Base-by-base conservation (phyloP, 1,284 basidiomycete species). In the Mycena citricolor region DNA sequence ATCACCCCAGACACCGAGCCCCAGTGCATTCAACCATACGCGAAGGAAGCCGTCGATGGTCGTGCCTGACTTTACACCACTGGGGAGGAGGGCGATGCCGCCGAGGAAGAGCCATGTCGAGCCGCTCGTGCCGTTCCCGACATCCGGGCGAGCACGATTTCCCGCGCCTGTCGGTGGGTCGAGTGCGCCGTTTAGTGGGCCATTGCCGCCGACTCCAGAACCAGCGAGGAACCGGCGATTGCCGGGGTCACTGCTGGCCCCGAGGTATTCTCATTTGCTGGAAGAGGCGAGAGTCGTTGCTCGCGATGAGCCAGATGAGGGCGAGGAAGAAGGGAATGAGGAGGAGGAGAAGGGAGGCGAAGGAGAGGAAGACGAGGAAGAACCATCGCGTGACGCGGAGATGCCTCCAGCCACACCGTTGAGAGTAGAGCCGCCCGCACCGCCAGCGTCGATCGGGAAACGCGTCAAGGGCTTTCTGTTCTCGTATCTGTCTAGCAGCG, bases 401-500 rank as follows among this genome's bases (percentile, higher is more conserved):
- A 52, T 52, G 50, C 39, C 22, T 22, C 50, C 50, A 2, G 31
- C 50, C n/a, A 52, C 50, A n/a, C 50, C 50, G n/a, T 32, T 52
- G 4, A 45, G 50, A 8, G n/a, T n/a, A n/a, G 50, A 48, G 29
- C 42, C 31, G 17, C 43, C 44, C 35, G 40, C 39, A 21, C 32
- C 7, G 5, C 50, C 59, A 30, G 34, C 56, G 21, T 62, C 64
- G 1, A 57, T 73, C 23, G 61, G 67, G 16, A 68, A 60, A 22
- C 67, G 68, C 20, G 61, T 74, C 40, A 79, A 71, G 50, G 76
- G 77, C 4, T 71, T 80, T 56, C 55, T 83, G 34, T 78, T 72
- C 54, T 83, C 80, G 5, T 83, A 81, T 57, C 69, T 83, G n/a
- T 77, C 79, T 17, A 68, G 66, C 1, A 57, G 73, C 10, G 66